Conservation (phyloP, 2,329 filamentous ascomycete genomes). For the Alternaria gansuensis region DNA sequence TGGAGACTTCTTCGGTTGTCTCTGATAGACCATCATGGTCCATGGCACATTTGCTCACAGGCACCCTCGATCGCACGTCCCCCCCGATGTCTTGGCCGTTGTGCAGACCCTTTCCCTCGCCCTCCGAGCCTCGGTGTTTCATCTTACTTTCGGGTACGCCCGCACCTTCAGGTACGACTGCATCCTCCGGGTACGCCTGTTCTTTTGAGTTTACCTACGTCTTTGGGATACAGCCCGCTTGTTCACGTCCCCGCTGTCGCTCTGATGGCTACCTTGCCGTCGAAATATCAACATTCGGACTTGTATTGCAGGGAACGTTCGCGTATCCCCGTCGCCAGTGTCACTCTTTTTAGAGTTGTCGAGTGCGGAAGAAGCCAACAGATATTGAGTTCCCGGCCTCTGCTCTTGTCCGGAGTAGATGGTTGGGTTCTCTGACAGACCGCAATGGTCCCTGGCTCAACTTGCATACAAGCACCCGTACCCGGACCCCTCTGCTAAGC, state of each 20-base stretch:
- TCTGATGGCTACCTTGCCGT: not conserved
- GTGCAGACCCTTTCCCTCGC: slow-evolving; percentile 18
- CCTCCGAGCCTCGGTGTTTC: slow-evolving; percentile 11
- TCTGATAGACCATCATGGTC: slow-evolving; percentile 35
- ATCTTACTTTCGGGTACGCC: slow-evolving; percentile 14
- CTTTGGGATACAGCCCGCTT: slow-evolving; percentile 15
- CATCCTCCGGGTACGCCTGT: slow-evolving; percentile 13
- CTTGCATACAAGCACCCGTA: slow-evolving; percentile 31
- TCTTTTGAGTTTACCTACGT: slow-evolving; percentile 14
- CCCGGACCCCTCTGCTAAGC: not conserved
- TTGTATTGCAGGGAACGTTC: slow-evolving; percentile 35
- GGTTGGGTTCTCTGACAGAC: slow-evolving; percentile 34
- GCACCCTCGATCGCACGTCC: slow-evolving; percentile 30
- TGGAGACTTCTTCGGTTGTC: slow-evolving; percentile 24
- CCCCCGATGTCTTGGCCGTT: slow-evolving; percentile 23
- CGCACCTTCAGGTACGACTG: slow-evolving; percentile 24
- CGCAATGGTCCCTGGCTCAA: slow-evolving; percentile 40
- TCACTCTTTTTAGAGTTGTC: slow-evolving; percentile 27
- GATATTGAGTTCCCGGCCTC: slow-evolving; percentile 30
- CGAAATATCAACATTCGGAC: slow-evolving; percentile 5
- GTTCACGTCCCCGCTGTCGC: slow-evolving; percentile 10
- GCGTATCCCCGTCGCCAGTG: slow-evolving; percentile 34
- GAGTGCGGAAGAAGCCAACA: slow-evolving; percentile 43
- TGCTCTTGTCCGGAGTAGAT: slow-evolving; percentile 11
- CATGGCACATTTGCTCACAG: slow-evolving; percentile 33